Conservation (phyloP, 2,329 filamentous ascomycete species). For the Clonostachys rosea region DNA sequence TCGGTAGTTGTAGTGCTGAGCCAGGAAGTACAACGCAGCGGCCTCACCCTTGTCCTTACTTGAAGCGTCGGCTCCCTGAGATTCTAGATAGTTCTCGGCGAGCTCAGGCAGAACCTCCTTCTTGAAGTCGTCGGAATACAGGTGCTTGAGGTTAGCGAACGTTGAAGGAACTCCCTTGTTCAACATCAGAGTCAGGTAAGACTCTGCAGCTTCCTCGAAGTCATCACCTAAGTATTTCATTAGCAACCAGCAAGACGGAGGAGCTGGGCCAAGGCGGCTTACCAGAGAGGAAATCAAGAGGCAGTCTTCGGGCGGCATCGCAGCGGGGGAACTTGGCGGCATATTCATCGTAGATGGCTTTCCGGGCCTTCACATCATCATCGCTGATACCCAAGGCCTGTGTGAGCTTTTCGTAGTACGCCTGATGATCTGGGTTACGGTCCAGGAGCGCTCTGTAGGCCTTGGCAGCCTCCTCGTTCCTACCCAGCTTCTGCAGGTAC, state of each 20-base stretch:
- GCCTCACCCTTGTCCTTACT: conserved; percentile 60
- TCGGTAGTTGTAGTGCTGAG: conserved; percentile 94
- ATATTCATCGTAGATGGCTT: conserved; percentile 72
- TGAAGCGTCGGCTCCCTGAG: conserved; percentile 43
- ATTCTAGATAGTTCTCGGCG: conserved; percentile 72
- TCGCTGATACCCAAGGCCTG: conserved; percentile 57
- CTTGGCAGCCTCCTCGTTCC: conserved; percentile 71
- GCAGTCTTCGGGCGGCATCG: conserved; percentile 81
- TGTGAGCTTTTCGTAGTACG: conserved; percentile 78
- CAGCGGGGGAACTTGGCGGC: conserved; percentile 75
- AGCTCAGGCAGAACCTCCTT: conserved; percentile 70
- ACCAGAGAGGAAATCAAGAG: conserved; percentile 83
- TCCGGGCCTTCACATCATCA: conserved; percentile 58
- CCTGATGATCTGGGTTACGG: conserved; percentile 81
- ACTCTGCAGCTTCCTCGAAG: conserved; percentile 73
- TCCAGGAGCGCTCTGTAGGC: conserved; percentile 79
- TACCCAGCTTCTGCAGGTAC: conserved; percentile 74
- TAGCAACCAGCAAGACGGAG: neutral
- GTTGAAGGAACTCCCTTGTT: conserved; percentile 92
- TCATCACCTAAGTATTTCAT: conserved; percentile 54
- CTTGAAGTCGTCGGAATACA: conserved; percentile 78
- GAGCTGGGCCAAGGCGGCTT: conserved; percentile 8
- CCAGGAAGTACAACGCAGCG: conserved; percentile 86
- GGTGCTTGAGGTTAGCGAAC: conserved; percentile 92
- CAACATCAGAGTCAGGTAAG: conserved; percentile 79